phyloP scores from a whole-genome alignment of 192 early-diverging fungal genomes.

The Coemansia umbellata region DNA sequence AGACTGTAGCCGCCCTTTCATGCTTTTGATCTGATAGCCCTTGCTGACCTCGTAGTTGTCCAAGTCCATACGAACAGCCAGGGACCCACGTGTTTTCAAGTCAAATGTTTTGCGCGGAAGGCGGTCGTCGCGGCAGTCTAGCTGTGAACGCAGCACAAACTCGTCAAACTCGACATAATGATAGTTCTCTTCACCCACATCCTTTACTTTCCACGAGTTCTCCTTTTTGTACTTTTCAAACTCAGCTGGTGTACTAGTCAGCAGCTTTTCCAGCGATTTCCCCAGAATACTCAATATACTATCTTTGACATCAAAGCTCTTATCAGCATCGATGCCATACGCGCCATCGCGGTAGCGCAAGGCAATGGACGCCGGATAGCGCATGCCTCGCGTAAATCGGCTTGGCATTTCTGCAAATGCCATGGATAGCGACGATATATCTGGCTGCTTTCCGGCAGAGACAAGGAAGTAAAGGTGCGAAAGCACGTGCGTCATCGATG shows the following conservation, averaged over 20 bases:
- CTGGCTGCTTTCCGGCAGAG: slow-evolving; percentile 58
- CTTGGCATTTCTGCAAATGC: slow-evolving; percentile 60
- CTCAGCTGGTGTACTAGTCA: slow-evolving; percentile 64
- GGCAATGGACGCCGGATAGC: slow-evolving; percentile 66
- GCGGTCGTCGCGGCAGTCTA: slow-evolving; percentile 77
- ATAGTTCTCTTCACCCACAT: slow-evolving; percentile 60
- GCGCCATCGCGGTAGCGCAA: slow-evolving; percentile 66
- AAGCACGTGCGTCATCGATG: slow-evolving; percentile 73
- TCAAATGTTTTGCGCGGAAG: slow-evolving; percentile 84
- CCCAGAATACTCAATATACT: slow-evolving; percentile 76
- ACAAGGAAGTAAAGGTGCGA: slow-evolving; percentile 75
- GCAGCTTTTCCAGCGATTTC: slow-evolving; percentile 82
- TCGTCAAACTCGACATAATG: slow-evolving; percentile 65
- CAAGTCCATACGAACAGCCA: slow-evolving; percentile 78
- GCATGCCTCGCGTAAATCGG: slow-evolving; percentile 60
- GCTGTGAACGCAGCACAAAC: slow-evolving; percentile 82
- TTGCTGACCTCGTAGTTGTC: slow-evolving; percentile 63
- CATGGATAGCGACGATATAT: slow-evolving; percentile 59
- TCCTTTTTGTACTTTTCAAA: slow-evolving; percentile 66
- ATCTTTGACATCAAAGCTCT: slow-evolving; percentile 63
- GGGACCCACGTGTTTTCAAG: slow-evolving; percentile 83
- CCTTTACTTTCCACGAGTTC: slow-evolving; percentile 51
- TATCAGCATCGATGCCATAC: slow-evolving; percentile 84
- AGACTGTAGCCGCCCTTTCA: slow-evolving; percentile 65
- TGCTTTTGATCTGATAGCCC: slow-evolving; percentile 66